A percentile compares a stretch with the other conserved stretches of the same genome.
These are phyloP conservation scores for Schoenoplectus tabernaemontani DNA, from an alignment of 202 grass and related monocot genomes.

Conservation along the genomic window DNA sequence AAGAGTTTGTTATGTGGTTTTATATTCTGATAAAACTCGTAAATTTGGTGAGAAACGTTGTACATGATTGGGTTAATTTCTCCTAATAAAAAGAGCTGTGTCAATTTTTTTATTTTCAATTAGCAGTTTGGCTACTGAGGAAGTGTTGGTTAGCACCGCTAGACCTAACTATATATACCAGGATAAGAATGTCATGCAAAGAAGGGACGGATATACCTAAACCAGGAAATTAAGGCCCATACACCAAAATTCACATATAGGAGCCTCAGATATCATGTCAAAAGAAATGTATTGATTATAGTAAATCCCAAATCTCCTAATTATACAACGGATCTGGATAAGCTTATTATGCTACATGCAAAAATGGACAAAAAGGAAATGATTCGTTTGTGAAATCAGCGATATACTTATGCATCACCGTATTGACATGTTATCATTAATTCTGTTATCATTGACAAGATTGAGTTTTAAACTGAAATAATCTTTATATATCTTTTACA, in stretches of 20 bases:
- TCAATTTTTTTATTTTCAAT: not conserved
- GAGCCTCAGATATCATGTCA: not conserved
- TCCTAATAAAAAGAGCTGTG: not conserved
- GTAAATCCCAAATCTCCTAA: too few species aligned
- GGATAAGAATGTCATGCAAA: not conserved
- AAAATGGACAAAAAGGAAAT: not conserved
- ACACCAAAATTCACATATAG: not conserved
- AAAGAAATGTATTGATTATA: not conserved
- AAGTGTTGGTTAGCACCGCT: constrained; percentile 11
- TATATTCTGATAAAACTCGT: not conserved
- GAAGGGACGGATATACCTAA: not conserved
- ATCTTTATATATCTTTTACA: too few species aligned
- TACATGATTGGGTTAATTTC: not conserved
- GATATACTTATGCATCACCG: not conserved
- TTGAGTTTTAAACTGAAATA: too few species aligned
- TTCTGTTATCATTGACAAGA: too few species aligned
- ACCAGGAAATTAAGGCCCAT: not conserved
- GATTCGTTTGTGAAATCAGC: not conserved
- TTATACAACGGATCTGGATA: too few species aligned
- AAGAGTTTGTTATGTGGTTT: not conserved
- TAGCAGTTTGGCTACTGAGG: not conserved
- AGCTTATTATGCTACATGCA: too few species aligned
- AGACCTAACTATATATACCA: constrained; percentile 21
- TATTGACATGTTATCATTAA: not conserved
- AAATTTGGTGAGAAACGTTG: constrained; percentile 27